Base-by-base conservation (phyloP, 2,329 filamentous ascomycete species). In the Sporothrix mexicana region DNA sequence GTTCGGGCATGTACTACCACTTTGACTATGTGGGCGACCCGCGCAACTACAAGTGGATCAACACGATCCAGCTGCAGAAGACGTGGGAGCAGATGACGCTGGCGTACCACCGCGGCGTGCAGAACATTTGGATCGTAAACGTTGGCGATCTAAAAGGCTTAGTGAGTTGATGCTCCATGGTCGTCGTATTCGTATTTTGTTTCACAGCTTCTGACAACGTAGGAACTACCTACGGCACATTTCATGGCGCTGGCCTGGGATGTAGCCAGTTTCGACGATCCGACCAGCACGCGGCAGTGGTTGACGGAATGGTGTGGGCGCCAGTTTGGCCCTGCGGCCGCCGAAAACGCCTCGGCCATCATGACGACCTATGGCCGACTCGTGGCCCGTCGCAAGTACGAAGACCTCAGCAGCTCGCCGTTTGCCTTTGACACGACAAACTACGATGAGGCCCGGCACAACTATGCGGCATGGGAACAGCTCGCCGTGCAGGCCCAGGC, bases 41-140 rank as follows among this genome's bases (percentile, higher is more conserved):
- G 55, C 81, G 84, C 36, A 79, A 82, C 74, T 86, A 86, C 76
- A 86, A 86, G 77, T 88, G 87, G 87, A 90, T 91, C 79, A 91
- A 92, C 77, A 92, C 88, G 0, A 88, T 91, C 64, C 87, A 90
- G 74, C 81, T 91, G 23, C 85, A 88, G 77, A 91, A 90, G 80
- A 90, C 88, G 0, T 89, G 88, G 80, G 87, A 91, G 77, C 86
- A 92, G 80, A 88, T 92, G 86, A 84, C 87, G 76, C 84, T 90
- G 5, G 87, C 90, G 1, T 86, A 89, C 73, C 84, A 88, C 41
- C 82, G 86, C 43, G 80, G 84, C 6, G 87, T 86, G 25, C 83
- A 82, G 69, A 84, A 83, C 69, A 88, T 91, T 62, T 91, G 88
- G 89, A 84, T 90, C 61, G 85, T 88, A 53, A 91, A 91, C 74